These are phyloP conservation scores for Fraxinus velutina DNA, from an alignment of 305 asterid genomes.

Conservation along the genomic window DNA sequence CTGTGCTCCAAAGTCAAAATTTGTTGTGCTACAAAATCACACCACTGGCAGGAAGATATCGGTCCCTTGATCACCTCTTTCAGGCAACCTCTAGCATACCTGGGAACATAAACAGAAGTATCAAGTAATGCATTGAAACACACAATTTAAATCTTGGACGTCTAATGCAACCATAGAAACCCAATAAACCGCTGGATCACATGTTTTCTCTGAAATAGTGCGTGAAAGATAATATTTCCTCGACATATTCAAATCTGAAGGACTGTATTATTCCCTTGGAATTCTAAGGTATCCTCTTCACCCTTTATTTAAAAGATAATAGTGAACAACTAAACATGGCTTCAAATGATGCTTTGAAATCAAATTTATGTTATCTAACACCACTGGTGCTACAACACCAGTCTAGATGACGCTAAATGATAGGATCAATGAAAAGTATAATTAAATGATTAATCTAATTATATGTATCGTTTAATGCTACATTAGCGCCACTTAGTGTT, in stretches of 20 bases:
- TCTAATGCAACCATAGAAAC: background rate
- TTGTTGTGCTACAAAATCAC: slow-evolving; percentile 30
- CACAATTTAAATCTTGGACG: background rate
- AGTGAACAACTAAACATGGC: background rate
- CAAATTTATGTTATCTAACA: no score
- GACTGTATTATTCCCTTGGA: background rate
- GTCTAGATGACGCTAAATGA: no score
- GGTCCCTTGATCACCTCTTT: slow-evolving; percentile 34
- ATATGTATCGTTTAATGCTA: no score
- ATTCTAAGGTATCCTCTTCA: background rate
- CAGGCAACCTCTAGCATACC: slow-evolving; percentile 28
- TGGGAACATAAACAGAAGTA: slow-evolving; percentile 20
- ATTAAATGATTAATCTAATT: no score
- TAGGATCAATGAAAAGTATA: no score
- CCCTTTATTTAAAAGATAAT: background rate
- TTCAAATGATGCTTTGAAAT: background rate
- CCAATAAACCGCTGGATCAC: background rate
- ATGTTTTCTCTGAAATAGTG: background rate
- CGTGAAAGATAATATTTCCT: background rate
- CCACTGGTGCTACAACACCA: no score
- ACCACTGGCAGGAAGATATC: slow-evolving; percentile 35
- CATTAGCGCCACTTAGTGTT: no score
- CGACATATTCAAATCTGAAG: background rate
- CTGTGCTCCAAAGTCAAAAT: slow-evolving; percentile 29
- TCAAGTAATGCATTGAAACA: background rate